These are phyloP conservation scores for Leptosphaerulina australis DNA, from an alignment of 2,329 filamentous ascomycete genomes.

Conservation along the genomic window DNA sequence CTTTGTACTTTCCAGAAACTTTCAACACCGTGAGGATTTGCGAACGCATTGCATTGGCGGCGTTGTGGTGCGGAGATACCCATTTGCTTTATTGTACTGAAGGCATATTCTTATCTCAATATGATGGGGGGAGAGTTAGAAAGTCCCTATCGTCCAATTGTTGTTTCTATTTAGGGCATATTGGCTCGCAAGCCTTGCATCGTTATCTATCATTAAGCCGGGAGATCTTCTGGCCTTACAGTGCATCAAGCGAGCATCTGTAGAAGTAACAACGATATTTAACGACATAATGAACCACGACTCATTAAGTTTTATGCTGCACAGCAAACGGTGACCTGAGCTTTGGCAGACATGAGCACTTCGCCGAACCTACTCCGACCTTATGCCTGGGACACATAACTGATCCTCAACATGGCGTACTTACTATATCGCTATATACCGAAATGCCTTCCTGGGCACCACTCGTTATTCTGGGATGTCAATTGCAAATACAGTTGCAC, in stretches of 20 bases:
- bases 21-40: slow-evolving; percentile 22
- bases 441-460: background rate
- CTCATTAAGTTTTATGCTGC: background rate
- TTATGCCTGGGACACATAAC: background rate
- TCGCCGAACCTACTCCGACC: slow-evolving; percentile 17
- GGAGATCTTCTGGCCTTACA: background rate
- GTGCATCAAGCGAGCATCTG: background rate
- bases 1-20: background rate
- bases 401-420: background rate
- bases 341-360: slow-evolving; percentile 1
- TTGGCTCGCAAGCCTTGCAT: background rate
- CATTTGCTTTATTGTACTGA: slow-evolving; percentile 31
- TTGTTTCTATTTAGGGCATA: background rate
- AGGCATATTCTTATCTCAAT: slow-evolving; percentile 14
- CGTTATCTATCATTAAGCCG: background rate
- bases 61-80: slow-evolving; percentile 42
- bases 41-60: slow-evolving; percentile 43
- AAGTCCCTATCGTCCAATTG: background rate
- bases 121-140: background rate
- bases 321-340: background rate
- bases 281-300: slow-evolving; percentile 9
- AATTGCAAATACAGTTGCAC: background rate
- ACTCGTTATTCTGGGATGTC: background rate
- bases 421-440: background rate
- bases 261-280: slow-evolving; percentile 1